phyloP scores from a whole-genome alignment of 495 filamentous ascomycete species.

The Penicillium atrosanguineum region DNA sequence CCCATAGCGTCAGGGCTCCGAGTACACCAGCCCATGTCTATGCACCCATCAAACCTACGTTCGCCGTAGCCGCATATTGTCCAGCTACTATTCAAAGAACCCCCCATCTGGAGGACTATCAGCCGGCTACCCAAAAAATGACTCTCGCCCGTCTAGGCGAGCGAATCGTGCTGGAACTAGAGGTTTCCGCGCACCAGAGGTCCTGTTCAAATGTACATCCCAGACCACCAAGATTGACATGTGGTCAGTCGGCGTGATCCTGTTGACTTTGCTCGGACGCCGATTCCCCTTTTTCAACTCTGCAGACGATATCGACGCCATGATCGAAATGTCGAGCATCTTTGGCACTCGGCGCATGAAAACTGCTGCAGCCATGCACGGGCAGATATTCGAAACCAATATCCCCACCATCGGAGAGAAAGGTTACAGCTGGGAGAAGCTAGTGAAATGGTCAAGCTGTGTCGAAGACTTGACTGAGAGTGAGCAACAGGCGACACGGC shows the following conservation, averaged over 20 bases:
- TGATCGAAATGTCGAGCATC: conserved; percentile 95
- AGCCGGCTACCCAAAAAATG: conserved; percentile 77
- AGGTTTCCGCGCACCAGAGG: conserved; percentile 94
- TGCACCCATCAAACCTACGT: conserved; percentile 38
- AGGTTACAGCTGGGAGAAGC: conserved; percentile 85
- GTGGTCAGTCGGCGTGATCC: conserved; percentile 93
- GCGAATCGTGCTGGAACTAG: conserved; percentile 96
- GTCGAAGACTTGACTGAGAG: conserved; percentile 48
- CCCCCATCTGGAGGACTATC: conserved; percentile 43
- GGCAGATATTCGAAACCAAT: conserved; percentile 82
- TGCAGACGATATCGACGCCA: conserved; percentile 91
- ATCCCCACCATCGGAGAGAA: conserved; percentile 84
- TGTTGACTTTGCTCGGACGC: conserved; percentile 82
- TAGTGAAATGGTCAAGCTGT: conserved; percentile 84
- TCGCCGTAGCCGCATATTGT: conserved; percentile 36
- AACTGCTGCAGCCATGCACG: conserved; percentile 75
- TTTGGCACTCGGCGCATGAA: conserved; percentile 87
- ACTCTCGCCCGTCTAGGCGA: conserved; percentile 79
- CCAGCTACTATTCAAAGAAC: conserved; percentile 46
- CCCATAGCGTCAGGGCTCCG: conserved; percentile 40
- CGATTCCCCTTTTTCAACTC: conserved; percentile 99
- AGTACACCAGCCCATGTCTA: conserved; percentile 41
- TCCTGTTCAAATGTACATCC: conserved; percentile 94
- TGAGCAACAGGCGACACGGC: conserved; percentile 47
- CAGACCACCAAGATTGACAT: conserved; percentile 97